Conservation (phyloP, 441 rosid genomes). For the Gossypium armourianum region DNA sequence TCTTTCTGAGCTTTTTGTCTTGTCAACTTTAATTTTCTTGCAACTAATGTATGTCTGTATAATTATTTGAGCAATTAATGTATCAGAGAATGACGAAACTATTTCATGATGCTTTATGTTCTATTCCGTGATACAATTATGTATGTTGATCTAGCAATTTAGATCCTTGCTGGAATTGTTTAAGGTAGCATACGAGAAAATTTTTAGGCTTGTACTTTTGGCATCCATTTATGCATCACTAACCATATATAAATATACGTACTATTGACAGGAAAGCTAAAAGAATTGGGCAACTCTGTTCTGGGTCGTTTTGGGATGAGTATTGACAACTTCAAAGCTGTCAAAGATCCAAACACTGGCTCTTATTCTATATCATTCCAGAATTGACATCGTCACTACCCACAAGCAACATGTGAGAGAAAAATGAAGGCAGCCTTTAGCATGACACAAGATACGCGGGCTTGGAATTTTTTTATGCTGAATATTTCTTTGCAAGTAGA, state of each 20-base stretch:
- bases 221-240: not conserved
- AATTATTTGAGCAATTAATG: too few relatives aligned
- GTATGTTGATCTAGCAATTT: not conserved
- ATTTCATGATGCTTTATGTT: not conserved
- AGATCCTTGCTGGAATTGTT: not conserved
- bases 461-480: not conserved
- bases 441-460: not conserved
- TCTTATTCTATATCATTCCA: constrained; percentile 80
- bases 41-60: not conserved
- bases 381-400: constrained; percentile 24
- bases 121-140: not conserved
- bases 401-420: not conserved
- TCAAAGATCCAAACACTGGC: constrained; percentile 86
- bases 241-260: not conserved
- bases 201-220: not conserved
- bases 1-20: not conserved
- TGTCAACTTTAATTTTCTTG: not conserved
- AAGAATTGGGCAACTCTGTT: constrained; percentile 77
- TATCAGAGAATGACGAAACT: not conserved
- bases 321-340: constrained; percentile 81
- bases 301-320: constrained; percentile 90
- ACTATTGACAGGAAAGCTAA: constrained; percentile 57
- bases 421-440: not conserved
- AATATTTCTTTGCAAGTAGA: not conserved
- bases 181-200: not conserved